Evolutionary conservation across 768 basidiomycete species (phyloP), one percentile per base, ranked within the genome.

Genomic region (Fomitopsis pulvina): DNA sequence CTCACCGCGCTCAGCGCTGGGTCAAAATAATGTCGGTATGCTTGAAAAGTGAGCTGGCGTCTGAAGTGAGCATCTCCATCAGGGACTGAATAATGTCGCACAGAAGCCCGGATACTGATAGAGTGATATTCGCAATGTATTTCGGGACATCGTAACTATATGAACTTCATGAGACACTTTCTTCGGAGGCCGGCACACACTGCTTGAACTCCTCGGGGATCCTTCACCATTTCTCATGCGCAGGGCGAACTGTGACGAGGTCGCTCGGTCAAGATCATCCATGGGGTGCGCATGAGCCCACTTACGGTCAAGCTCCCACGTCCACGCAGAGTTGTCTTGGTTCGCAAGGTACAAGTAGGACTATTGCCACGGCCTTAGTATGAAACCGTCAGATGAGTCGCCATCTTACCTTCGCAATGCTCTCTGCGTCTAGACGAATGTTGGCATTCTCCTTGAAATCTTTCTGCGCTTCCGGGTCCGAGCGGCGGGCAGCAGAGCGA

Each of bases 241-340:
- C 76, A 41, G 75, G 74, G 39, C 75, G 76, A 12, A 77, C 74
- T 75, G 41, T 1, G 2, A 46, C 28, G 21, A 26, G 21, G 25
- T 25, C n/a, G 22, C 4, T 44, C 45, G 0, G 47, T 28, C 11
- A 27, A 4, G 12, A n/a, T n/a, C n/a, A 24, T n/a, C 22, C 2
- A 12, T 18, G 11, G 30, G 22, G n/a, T 16, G 1, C 24, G 21
- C 25, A 1, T 1, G 29, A n/a, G n/a, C 39, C 21, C 18, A 68
- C 85, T 70, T 59, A 87, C 86, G 69, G 54, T 89, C 87, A 25
- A 90, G 71, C 60, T 89, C 87, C 85, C 85, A 90, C 8, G 84
- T 82, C 83, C 78, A 85, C 5, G 83, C 76, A 34, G 83, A 83
- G 25, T 78, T 73, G 46, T 85, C 83, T 66, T 88, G 87, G 45